These are phyloP conservation scores for Omphalotus guepiniiformis DNA, from an alignment of 768 basidiomycete genomes.

Conservation along the genomic window DNA sequence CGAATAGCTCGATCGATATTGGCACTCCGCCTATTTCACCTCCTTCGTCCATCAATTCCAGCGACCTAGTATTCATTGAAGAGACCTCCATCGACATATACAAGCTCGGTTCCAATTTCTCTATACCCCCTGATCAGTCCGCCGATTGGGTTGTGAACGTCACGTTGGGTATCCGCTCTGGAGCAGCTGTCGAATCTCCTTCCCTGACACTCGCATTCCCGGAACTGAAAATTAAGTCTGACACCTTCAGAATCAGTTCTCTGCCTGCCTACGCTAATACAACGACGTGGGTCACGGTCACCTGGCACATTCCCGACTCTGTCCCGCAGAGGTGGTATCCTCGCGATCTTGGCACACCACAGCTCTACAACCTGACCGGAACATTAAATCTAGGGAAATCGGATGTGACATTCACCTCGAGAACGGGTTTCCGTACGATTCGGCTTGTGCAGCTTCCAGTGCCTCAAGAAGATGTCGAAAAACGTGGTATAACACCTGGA, in stretches of 20 bases:
- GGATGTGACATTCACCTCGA: conserved; percentile 33
- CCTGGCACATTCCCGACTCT: conserved; percentile 41
- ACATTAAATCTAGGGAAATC: conserved; percentile 26
- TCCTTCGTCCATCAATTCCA: conserved; percentile 18
- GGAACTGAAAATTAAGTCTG: conserved; percentile 40
- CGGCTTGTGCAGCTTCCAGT: conserved; percentile 47
- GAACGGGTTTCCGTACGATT: conserved; percentile 59
- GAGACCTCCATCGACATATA: conserved; percentile 53
- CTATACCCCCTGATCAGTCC: conserved; percentile 37
- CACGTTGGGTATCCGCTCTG: conserved; percentile 44
- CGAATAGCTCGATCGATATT: conserved; percentile 11
- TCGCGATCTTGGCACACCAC: conserved; percentile 50
- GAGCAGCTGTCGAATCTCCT: conserved; percentile 28
- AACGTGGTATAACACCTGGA: conserved; percentile 51
- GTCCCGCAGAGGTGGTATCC: conserved; percentile 52
- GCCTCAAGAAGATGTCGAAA: conserved; percentile 35
- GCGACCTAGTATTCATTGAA: conserved; percentile 39
- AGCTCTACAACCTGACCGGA: conserved; percentile 48
- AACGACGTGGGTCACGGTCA: conserved; percentile 37
- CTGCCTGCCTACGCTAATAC: conserved; percentile 20
- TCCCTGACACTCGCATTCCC: conserved; percentile 40
- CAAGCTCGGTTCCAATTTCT: conserved; percentile 45
- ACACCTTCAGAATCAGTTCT: conserved; percentile 22
- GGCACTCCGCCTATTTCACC: conserved; percentile 22
- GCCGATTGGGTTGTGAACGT: conserved; percentile 57